Evolutionary conservation across 1,284 basidiomycete genomes (phyloP).

Genomic region (Ustanciosporium gigantosporum): DNA sequence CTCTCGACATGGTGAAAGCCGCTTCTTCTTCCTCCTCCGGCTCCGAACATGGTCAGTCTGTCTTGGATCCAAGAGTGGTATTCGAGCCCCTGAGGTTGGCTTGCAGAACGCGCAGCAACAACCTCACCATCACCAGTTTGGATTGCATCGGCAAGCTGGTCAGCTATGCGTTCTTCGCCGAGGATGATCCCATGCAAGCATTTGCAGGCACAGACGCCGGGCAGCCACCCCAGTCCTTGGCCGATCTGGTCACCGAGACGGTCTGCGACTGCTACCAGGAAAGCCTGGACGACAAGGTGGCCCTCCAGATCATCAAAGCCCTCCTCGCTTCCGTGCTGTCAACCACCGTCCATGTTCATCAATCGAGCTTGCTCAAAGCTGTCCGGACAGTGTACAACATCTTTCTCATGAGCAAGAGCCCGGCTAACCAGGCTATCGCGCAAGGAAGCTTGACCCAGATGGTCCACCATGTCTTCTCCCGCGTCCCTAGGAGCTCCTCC

Average conservation of each 20-base stretch:
- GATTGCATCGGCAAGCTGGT: slow-evolving; percentile 61
- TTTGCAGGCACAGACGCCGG: slow-evolving; percentile 19
- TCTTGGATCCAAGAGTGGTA: slow-evolving; percentile 56
- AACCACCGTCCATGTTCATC: slow-evolving; percentile 54
- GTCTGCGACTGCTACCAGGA: slow-evolving; percentile 59
- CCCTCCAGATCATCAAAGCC: slow-evolving; percentile 60
- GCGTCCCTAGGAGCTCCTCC: slow-evolving; percentile 38
- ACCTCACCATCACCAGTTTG: slow-evolving; percentile 51
- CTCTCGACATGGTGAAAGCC: slow-evolving; percentile 57
- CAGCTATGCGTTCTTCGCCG: slow-evolving; percentile 59
- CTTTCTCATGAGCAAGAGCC: slow-evolving; percentile 55
- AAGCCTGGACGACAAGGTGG: slow-evolving; percentile 52
- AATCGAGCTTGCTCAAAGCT: slow-evolving; percentile 62
- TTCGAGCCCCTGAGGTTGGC: slow-evolving; percentile 59
- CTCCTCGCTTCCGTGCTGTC: slow-evolving; percentile 57
- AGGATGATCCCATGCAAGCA: slow-evolving; percentile 37
- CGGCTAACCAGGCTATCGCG: slow-evolving; percentile 57
- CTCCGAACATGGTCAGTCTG: slow-evolving; percentile 20
- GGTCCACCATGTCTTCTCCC: slow-evolving; percentile 57
- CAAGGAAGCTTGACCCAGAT: slow-evolving; percentile 59
- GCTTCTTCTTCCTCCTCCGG: slow-evolving; percentile 19
- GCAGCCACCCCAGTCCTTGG: slow-evolving; percentile 40
- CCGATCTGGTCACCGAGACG: slow-evolving; percentile 58
- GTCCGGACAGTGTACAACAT: slow-evolving; percentile 61
- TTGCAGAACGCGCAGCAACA: slow-evolving; percentile 50